phyloP scores from a whole-genome alignment of 2,329 filamentous ascomycete species.

The Macrophomina tecta region DNA sequence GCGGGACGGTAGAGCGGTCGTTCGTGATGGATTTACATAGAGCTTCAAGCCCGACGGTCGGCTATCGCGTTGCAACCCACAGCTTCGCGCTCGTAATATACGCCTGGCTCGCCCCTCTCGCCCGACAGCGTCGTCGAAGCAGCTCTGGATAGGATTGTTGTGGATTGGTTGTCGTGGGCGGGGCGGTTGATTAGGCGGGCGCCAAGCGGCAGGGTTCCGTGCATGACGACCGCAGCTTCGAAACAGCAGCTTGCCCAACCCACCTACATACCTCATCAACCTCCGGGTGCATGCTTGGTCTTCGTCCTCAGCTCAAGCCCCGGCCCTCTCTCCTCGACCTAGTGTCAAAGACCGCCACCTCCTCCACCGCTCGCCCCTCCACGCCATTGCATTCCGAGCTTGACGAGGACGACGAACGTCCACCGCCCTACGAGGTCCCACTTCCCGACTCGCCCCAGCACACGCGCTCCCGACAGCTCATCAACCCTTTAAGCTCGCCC shows the following conservation, averaged over 20 bases:
- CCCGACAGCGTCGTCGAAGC: not conserved
- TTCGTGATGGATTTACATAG: not conserved
- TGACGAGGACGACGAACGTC: slow-evolving; percentile 28
- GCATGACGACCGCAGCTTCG: slow-evolving; percentile 28
- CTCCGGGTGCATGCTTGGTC: slow-evolving; percentile 58
- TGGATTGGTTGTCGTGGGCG: not conserved
- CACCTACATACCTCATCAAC: slow-evolving; percentile 23
- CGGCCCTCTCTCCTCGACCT: slow-evolving; percentile 69
- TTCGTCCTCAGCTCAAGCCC: slow-evolving; percentile 63
- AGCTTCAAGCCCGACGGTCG: not conserved
- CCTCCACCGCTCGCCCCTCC: slow-evolving; percentile 43
- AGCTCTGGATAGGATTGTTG: not conserved
- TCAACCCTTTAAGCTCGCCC: not conserved
- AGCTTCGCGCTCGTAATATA: not conserved
- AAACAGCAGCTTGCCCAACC: slow-evolving; percentile 23
- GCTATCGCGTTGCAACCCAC: not conserved
- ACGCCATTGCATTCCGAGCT: slow-evolving; percentile 23
- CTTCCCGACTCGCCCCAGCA: slow-evolving; percentile 35
- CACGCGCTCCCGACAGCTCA: slow-evolving; percentile 32
- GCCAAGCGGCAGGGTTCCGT: slow-evolving; percentile 27
- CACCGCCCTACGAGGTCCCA: slow-evolving; percentile 35
- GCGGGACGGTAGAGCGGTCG: not conserved
- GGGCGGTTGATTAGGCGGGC: slow-evolving; percentile 21
- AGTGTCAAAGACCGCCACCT: slow-evolving; percentile 57
- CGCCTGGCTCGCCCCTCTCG: not conserved